Evolutionary conservation across 2,329 filamentous ascomycete genomes (phyloP).

Genomic region (Arthroderma uncinatum): DNA sequence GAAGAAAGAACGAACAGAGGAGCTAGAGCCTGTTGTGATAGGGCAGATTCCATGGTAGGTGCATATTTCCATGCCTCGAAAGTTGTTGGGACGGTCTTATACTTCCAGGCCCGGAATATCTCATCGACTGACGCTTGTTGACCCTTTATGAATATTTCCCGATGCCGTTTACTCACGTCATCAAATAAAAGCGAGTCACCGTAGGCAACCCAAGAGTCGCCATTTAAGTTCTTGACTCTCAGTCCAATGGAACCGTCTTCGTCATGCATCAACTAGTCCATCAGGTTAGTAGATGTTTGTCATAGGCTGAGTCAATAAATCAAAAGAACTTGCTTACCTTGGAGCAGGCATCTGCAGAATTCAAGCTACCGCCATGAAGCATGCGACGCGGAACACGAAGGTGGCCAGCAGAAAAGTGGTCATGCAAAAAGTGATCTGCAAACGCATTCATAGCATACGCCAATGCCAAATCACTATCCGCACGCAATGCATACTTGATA

Average conservation of each 20-base stretch:
- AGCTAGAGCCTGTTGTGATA: neutral
- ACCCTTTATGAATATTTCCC: conserved; percentile 3
- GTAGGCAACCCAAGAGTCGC: neutral
- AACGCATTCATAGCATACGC: conserved; percentile 7
- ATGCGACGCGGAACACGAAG: conserved; percentile 1
- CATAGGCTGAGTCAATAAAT: neutral
- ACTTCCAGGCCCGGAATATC: neutral
- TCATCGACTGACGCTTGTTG: conserved; percentile 3
- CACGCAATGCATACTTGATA: conserved; percentile 1
- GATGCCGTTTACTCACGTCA: conserved; percentile 1
- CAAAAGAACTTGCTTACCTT: neutral
- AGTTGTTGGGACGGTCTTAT: neutral
- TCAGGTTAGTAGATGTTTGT: neutral
- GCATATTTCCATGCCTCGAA: conserved; percentile 6
- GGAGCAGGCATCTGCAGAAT: neutral
- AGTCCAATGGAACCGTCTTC: conserved; percentile 1
- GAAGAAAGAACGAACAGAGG: conserved; percentile 3
- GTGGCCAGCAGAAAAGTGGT: conserved; percentile 3
- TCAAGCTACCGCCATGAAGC: neutral
- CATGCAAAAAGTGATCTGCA: conserved; percentile 4
- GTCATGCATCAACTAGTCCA: conserved; percentile 1
- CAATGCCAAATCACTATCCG: neutral
- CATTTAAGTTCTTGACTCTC: conserved; percentile 1
- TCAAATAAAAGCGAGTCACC: conserved; percentile 1
- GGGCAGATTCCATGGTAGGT: neutral